phyloP scores from a whole-genome alignment of 176 grass and related monocot species.

The Otatea glauca region DNA sequence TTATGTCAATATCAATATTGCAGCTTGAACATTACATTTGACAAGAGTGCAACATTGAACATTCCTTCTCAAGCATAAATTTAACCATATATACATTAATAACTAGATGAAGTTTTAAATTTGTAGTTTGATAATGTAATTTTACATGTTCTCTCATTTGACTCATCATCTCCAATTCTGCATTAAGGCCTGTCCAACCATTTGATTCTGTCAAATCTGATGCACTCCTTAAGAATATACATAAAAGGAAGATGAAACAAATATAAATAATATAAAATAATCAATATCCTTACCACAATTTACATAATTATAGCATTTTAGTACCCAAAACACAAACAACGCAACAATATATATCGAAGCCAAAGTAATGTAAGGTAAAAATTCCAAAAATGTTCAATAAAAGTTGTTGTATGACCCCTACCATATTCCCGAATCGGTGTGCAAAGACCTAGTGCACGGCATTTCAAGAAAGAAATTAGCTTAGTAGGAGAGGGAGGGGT shows the following conservation, averaged over 20 bases:
- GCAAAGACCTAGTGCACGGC: too few species aligned
- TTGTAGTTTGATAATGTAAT: background rate
- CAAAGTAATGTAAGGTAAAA: background rate
- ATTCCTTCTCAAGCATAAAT: background rate
- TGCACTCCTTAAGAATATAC: background rate
- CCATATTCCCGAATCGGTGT: too few species aligned
- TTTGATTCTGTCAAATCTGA: background rate
- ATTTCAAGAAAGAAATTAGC: too few species aligned
- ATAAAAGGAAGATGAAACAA: background rate
- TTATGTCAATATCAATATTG: background rate
- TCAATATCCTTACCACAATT: background rate
- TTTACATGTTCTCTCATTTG: background rate
- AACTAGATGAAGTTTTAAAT: background rate
- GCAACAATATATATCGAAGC: background rate
- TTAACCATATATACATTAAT: background rate
- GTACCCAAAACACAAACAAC: background rate
- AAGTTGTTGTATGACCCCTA: background rate
- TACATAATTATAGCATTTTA: background rate
- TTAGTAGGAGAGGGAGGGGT: too few species aligned
- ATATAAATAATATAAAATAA: background rate
- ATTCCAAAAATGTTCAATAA: background rate
- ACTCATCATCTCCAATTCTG: background rate
- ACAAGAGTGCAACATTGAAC: background rate
- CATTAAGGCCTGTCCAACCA: background rate
- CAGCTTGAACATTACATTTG: background rate